A percentile compares a stretch with the other conserved stretches of the same genome.
phyloP scores from a whole-genome alignment of 768 basidiomycete species.

The Hygrocybe coccinea region DNA sequence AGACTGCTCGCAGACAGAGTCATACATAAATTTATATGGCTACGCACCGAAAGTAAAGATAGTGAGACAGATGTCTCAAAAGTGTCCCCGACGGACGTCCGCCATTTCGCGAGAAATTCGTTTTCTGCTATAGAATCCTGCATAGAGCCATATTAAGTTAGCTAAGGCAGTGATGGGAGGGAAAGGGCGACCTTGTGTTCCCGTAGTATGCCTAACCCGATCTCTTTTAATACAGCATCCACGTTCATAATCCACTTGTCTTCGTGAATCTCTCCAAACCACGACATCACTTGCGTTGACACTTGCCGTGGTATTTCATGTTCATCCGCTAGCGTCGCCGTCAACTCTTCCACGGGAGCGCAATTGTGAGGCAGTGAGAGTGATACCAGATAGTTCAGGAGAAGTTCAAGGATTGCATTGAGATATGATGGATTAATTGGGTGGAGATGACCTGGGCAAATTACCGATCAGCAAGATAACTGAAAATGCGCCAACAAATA shows the following conservation, averaged over 20 bases:
- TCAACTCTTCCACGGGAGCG: constrained; percentile 55
- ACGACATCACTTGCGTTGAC: constrained; percentile 65
- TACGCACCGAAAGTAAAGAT: constrained; percentile 60
- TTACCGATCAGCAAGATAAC: background rate
- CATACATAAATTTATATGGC: background rate
- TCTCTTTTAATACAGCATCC: constrained; percentile 57
- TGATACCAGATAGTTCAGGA: constrained; percentile 71
- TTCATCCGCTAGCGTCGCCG: constrained; percentile 58
- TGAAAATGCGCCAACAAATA: background rate
- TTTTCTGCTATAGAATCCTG: constrained; percentile 51
- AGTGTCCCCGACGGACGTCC: constrained; percentile 66
- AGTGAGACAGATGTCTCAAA: constrained; percentile 63
- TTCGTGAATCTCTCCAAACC: constrained; percentile 67
- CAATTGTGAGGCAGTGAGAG: constrained; percentile 48
- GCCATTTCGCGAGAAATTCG: constrained; percentile 66
- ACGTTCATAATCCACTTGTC: constrained; percentile 66
- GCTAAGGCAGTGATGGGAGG: background rate
- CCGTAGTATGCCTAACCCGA: constrained; percentile 73
- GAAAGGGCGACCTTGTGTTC: constrained; percentile 44
- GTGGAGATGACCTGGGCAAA: constrained; percentile 56
- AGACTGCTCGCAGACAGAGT: background rate
- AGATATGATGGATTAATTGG: constrained; percentile 68
- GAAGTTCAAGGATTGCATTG: constrained; percentile 61
- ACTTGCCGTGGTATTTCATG: constrained; percentile 64
- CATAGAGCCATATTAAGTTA: background rate